A percentile compares a stretch with the other conserved stretches of the same genome.
These are phyloP conservation scores for Colletotrichum aenigma DNA, from an alignment of 2,329 filamentous ascomycete genomes.

Conservation along the genomic window DNA sequence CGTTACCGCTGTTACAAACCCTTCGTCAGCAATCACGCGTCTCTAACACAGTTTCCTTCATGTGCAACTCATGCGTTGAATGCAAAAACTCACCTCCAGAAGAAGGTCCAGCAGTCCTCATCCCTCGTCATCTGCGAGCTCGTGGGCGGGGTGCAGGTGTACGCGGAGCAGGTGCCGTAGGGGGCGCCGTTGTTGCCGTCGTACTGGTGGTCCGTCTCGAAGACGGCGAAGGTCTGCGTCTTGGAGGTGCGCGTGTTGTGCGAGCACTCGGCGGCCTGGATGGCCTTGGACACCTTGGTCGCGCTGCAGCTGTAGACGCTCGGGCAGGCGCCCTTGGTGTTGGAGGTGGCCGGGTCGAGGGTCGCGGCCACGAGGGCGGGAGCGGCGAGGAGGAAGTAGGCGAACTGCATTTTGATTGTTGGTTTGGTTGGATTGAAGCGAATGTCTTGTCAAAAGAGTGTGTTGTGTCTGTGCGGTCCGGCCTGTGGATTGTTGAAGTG, in stretches of 20 bases:
- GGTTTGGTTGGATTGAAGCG: background rate
- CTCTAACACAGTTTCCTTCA: too few species aligned
- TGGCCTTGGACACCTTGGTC: slow-evolving; percentile 16
- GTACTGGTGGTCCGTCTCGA: slow-evolving; percentile 17
- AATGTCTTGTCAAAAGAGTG: background rate
- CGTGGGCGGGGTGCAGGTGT: slow-evolving; percentile 2
- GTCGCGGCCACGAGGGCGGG: slow-evolving; percentile 13
- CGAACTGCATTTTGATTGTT: background rate
- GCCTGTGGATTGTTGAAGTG: background rate
- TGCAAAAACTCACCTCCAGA: slow-evolving; percentile 13
- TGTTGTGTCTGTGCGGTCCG: background rate
- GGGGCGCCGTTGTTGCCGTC: slow-evolving; percentile 5
- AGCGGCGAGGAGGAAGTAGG: background rate
- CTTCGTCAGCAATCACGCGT: background rate
- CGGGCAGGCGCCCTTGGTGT: slow-evolving; percentile 17
- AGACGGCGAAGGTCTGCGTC: slow-evolving; percentile 17
- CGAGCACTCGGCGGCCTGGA: slow-evolving; percentile 21
- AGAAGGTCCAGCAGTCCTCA: slow-evolving; percentile 17
- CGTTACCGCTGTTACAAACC: background rate
- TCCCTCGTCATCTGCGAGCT: slow-evolving; percentile 1
- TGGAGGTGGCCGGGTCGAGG: slow-evolving; percentile 15
- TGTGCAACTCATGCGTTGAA: too few species aligned
- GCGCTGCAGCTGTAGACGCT: slow-evolving; percentile 9
- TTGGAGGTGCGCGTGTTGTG: slow-evolving; percentile 15
- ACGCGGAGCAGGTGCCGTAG: slow-evolving; percentile 18